A percentile compares a stretch with the other conserved stretches of the same genome.
Conservation (phyloP, 2,329 filamentous ascomycete genomes). For the Trichoderma guizhouense region DNA sequence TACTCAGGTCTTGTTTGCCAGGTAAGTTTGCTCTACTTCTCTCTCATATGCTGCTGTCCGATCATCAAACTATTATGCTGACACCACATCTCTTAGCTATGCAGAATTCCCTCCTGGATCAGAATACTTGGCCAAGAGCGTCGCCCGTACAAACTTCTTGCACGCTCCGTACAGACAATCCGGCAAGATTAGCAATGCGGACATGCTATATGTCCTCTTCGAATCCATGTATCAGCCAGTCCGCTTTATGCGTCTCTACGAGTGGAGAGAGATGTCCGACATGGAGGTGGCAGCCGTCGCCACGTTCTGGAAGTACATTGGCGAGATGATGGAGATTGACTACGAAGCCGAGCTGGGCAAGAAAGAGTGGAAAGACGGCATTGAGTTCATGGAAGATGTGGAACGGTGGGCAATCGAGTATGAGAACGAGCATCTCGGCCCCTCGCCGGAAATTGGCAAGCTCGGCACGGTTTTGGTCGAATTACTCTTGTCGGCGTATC, state of each 20-base stretch:
- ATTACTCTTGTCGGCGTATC: conserved; percentile 56
- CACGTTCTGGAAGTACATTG: conserved; percentile 68
- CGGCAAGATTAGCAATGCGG: conserved; percentile 37
- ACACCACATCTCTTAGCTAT: conserved; percentile 26
- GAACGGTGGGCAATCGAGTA: conserved; percentile 51
- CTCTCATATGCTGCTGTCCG: neutral
- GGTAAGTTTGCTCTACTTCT: conserved; percentile 25
- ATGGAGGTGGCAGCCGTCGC: conserved; percentile 66
- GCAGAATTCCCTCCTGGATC: conserved; percentile 29
- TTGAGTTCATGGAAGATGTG: conserved; percentile 51
- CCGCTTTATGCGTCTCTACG: conserved; percentile 60
- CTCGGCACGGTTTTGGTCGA: conserved; percentile 58
- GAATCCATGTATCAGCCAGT: conserved; percentile 65
- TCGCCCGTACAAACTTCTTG: conserved; percentile 41
- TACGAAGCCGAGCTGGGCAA: conserved; percentile 40
- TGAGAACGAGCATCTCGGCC: conserved; percentile 58
- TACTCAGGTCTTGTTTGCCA: conserved; percentile 36
- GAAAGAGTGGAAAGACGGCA: conserved; percentile 45
- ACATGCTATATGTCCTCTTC: conserved; percentile 40
- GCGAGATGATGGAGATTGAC: conserved; percentile 65
- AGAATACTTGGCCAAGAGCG: conserved; percentile 31
- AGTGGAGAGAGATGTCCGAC: conserved; percentile 66
- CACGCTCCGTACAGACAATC: conserved; percentile 36
- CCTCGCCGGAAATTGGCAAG: conserved; percentile 45
- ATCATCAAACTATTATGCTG: neutral